Evolutionary conservation across 352 stramenopile genomes (phyloP).

Genomic region (Phytophthora hybrid): DNA sequence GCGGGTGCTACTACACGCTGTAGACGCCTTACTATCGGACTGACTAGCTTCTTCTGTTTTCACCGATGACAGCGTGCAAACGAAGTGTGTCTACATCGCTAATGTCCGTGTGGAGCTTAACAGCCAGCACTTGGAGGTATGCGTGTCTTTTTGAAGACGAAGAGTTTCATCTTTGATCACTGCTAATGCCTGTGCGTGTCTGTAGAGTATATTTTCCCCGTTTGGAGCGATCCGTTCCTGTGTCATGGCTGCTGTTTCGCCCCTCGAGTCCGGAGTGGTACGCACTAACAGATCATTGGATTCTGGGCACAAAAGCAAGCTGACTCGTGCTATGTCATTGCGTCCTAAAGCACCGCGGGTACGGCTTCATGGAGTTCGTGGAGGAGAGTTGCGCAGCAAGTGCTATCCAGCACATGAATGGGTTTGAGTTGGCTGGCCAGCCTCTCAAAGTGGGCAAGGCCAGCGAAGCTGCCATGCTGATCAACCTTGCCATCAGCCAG

Average conservation of each 20-base stretch:
- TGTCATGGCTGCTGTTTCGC: slow-evolving; percentile 71
- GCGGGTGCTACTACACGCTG: background rate
- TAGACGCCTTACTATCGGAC: background rate
- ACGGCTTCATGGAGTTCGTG: slow-evolving; percentile 79
- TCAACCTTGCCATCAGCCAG: slow-evolving; percentile 71
- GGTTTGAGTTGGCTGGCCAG: slow-evolving; percentile 79
- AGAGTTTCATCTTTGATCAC: background rate
- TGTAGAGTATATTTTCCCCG: slow-evolving; percentile 81
- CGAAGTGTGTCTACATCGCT: slow-evolving; percentile 80
- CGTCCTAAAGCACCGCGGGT: slow-evolving; percentile 67
- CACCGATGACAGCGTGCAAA: slow-evolving; percentile 51
- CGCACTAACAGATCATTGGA: slow-evolving; percentile 8
- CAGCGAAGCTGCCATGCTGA: slow-evolving; percentile 67
- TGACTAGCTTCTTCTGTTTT: slow-evolving; percentile 12
- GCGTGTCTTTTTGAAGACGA: background rate
- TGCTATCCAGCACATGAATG: slow-evolving; percentile 87
- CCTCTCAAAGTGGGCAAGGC: slow-evolving; percentile 83
- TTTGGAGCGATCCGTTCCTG: slow-evolving; percentile 73
- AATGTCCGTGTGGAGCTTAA: slow-evolving; percentile 79
- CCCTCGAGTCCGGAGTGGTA: slow-evolving; percentile 63
- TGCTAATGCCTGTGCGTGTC: slow-evolving; percentile 5
- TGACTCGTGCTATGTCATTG: slow-evolving; percentile 4
- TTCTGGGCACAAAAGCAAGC: background rate
- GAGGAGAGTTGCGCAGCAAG: slow-evolving; percentile 66
- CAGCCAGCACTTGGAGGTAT: slow-evolving; percentile 78